Base-by-base conservation (phyloP, 345 rosid species). In the Laguncularia racemosa region DNA sequence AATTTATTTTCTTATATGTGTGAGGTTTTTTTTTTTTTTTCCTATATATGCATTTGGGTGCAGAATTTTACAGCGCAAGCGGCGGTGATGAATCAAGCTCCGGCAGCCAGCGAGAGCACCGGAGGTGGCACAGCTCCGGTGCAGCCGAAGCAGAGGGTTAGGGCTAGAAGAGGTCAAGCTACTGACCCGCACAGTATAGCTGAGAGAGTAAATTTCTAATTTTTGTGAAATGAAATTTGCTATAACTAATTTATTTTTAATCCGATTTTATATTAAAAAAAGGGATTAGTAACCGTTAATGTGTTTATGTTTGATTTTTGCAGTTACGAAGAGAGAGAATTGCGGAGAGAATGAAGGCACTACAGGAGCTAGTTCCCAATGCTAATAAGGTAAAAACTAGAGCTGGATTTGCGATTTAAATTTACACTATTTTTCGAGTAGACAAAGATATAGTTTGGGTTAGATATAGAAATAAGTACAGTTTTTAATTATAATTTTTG, bases 101-200 rank as follows among this genome's bases (percentile, higher is more conserved):
- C 71, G 66, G 73, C 38, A 58, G 83, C 67, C 14, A 77, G 83
- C 3, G 93, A 83, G 13, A 33, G 40, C 40, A 6, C 40, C 40
- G 40, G 40, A 33, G 40, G 40, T 20, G 75, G 72, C 14, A 81
- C 80, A 0, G 88, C 79, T 8, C 77, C 82, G 19, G 73, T 88
- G 13, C 93, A 84, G 52, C 91, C 91, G 0, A 87, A 71, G 73
- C 97, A 84, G 48, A 78, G 92, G 56, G 85, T 85, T 17, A 72
- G 99, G 68, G 99, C 99, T 18, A 69, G 97, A 61, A 80, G 99
- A 74, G 99, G 99, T 58, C 99, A 93, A 79, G 99, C 99, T 20
- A 93, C 99, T 18, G 99, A 89, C 62, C 99, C 99, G 20, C 99
- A 93, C 56, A 93, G 99, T 65, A 89, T 93, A 16, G 99, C 99